phyloP scores from a whole-genome alignment of 1,139 yeast species.

The Zygosaccharomyces sapae region DNA sequence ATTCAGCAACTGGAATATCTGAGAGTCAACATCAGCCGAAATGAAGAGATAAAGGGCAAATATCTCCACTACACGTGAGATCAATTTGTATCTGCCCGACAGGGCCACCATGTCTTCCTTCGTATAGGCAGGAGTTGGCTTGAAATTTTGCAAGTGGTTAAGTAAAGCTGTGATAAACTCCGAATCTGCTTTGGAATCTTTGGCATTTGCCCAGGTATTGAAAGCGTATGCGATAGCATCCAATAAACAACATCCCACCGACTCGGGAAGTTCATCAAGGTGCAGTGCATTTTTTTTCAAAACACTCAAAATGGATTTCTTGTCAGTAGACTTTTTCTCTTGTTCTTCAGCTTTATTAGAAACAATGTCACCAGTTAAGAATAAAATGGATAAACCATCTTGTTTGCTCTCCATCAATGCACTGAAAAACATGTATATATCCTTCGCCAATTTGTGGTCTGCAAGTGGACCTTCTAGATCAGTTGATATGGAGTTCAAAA shows the following conservation, averaged over 20 bases:
- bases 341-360: conserved; percentile 15
- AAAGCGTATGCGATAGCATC: conserved; percentile 64
- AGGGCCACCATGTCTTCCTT: conserved; percentile 39
- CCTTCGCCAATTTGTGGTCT: conserved; percentile 51
- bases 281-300: conserved; percentile 56
- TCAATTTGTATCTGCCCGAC: conserved; percentile 54
- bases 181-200: conserved; percentile 48
- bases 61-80: conserved; percentile 69
- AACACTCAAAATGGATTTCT: conserved; percentile 47
- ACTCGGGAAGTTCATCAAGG: conserved; percentile 52
- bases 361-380: conserved; percentile 66
- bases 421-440: conserved; percentile 68
- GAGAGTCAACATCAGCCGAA: conserved; percentile 43
- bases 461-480: conserved; percentile 62
- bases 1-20: conserved; percentile 46
- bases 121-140: conserved; percentile 22
- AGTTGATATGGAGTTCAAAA: conserved; percentile 54
- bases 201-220: conserved; percentile 64
- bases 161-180: conserved; percentile 52
- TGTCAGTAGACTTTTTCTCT: conserved; percentile 7
- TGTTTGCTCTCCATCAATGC: conserved; percentile 74
- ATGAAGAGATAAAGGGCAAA: conserved; percentile 70
- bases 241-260: conserved; percentile 50
- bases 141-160: conserved; percentile 34
- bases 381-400: conserved; percentile 77